Evolutionary conservation across 2,329 filamentous ascomycete genomes (phyloP).

Genomic region (Dactylellina drechsleri): DNA sequence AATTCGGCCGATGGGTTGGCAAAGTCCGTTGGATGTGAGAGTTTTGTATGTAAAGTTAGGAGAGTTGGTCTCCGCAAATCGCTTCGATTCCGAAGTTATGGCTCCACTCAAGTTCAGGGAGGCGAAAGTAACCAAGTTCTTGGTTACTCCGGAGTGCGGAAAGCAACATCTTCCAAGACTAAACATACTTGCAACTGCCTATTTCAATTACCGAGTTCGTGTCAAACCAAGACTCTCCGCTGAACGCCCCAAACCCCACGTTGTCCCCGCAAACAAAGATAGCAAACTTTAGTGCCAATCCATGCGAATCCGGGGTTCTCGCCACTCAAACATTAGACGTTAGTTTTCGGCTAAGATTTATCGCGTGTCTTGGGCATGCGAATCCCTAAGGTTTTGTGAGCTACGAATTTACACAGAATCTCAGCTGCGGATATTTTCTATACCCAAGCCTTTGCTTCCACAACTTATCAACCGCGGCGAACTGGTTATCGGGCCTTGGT

Average conservation of each 20-base stretch:
- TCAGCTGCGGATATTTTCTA: constrained; percentile 36
- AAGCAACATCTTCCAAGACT: constrained; percentile 4
- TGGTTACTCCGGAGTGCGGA: no score
- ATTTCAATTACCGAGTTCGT: constrained; percentile 51
- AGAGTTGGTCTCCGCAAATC: constrained; percentile 31
- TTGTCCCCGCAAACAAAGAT: constrained; percentile 52
- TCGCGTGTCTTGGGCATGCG: constrained; percentile 45
- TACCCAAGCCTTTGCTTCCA: constrained; percentile 8
- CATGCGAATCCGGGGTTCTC: constrained; percentile 42
- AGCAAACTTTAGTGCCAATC: constrained; percentile 36
- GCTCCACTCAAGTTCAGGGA: not conserved
- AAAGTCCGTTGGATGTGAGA: constrained; percentile 13
- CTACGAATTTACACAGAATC: constrained; percentile 4
- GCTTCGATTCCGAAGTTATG: constrained; percentile 52
- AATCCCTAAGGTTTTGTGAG: constrained; percentile 40
- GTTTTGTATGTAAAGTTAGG: no score
- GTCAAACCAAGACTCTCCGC: constrained; percentile 7
- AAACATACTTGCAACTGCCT: constrained; percentile 47
- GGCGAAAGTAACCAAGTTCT: no score
- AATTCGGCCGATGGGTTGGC: constrained; percentile 14
- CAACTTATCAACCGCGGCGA: constrained; percentile 52
- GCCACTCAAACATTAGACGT: constrained; percentile 34
- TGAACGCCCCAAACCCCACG: constrained; percentile 46
- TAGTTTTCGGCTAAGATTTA: constrained; percentile 23
- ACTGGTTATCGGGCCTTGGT: constrained; percentile 42